phyloP scores from a whole-genome alignment of 202 grass and related monocot genomes.

The Brachypodium distachyon region DNA sequence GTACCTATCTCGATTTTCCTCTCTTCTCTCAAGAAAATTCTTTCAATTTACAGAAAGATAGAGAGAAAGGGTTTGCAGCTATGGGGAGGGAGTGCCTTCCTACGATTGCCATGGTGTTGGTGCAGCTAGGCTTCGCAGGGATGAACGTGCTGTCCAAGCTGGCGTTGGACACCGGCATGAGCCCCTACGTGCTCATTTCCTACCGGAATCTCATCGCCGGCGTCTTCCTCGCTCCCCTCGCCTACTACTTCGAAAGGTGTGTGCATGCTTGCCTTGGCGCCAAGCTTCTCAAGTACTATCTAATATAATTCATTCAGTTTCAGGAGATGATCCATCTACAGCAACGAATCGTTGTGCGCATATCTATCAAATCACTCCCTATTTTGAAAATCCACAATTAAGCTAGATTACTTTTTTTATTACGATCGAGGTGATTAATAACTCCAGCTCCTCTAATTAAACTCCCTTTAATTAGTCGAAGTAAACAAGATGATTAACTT shows the following conservation, averaged over 20 bases:
- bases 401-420: too few relatives aligned
- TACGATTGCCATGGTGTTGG: conserved; percentile 65
- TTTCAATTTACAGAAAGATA: not conserved
- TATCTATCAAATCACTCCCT: too few relatives aligned
- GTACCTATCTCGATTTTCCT: not conserved
- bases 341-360: not conserved
- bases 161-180: conserved; percentile 86
- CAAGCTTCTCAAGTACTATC: not conserved
- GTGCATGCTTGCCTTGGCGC: not conserved
- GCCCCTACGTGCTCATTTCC: conserved; percentile 84
- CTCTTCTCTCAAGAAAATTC: not conserved
- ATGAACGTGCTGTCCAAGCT: conserved; percentile 88
- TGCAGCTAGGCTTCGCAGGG: conserved; percentile 79
- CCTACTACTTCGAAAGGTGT: conserved; percentile 63
- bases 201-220: conserved; percentile 92
- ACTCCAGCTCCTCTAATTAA: too few relatives aligned
- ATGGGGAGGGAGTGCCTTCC: conserved; percentile 35
- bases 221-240: conserved; percentile 46
- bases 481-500: too few relatives aligned
- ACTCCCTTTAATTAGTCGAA: too few relatives aligned
- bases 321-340: not conserved
- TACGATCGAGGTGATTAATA: too few relatives aligned
- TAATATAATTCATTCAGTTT: too few relatives aligned
- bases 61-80: not conserved
- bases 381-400: too few relatives aligned